A percentile compares a stretch with the other conserved stretches of the same genome.
These are phyloP conservation scores for Psophocarpus tetragonolobus DNA, from an alignment of 306 rosid species.

Conservation along the genomic window DNA sequence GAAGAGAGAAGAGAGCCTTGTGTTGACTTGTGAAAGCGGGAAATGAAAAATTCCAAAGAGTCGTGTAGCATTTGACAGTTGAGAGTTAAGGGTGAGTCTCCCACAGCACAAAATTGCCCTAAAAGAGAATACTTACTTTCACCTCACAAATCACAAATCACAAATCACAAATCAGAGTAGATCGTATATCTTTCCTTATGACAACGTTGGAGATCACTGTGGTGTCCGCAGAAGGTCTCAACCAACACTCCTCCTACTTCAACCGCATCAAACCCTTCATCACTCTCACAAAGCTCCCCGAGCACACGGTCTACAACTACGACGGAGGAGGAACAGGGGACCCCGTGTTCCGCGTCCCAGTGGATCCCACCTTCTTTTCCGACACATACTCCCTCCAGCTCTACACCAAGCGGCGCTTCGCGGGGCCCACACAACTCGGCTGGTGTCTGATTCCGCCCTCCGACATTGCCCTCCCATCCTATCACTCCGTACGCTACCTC, in stretches of 20 bases:
- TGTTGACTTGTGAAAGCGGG: not conserved
- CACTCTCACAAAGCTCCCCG: conserved; percentile 45
- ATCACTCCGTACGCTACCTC: conserved; percentile 37
- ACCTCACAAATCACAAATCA: no score
- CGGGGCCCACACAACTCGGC: conserved; percentile 50
- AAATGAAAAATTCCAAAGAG: not conserved
- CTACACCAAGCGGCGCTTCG: conserved; percentile 40
- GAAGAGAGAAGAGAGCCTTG: not conserved
- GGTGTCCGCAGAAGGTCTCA: conserved; percentile 50
- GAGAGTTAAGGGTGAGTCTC: not conserved
- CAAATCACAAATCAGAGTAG: no score
- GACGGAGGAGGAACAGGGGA: conserved; percentile 37
- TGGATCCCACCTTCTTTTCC: conserved; percentile 48
- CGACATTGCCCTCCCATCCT: conserved; percentile 45
- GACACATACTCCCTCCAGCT: conserved; percentile 46
- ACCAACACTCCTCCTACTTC: conserved; percentile 23
- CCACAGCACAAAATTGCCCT: not conserved
- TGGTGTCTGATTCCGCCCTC: conserved; percentile 55
- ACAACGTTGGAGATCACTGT: conserved; percentile 52
- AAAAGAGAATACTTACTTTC: no score
- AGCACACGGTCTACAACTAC: conserved; percentile 31
- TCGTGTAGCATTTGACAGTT: not conserved
- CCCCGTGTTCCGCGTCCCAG: conserved; percentile 49
- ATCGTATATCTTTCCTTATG: no score
- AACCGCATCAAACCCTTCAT: conserved; percentile 47